Conservation (phyloP, 768 basidiomycete genomes). For the Tephrocybe sp. region DNA sequence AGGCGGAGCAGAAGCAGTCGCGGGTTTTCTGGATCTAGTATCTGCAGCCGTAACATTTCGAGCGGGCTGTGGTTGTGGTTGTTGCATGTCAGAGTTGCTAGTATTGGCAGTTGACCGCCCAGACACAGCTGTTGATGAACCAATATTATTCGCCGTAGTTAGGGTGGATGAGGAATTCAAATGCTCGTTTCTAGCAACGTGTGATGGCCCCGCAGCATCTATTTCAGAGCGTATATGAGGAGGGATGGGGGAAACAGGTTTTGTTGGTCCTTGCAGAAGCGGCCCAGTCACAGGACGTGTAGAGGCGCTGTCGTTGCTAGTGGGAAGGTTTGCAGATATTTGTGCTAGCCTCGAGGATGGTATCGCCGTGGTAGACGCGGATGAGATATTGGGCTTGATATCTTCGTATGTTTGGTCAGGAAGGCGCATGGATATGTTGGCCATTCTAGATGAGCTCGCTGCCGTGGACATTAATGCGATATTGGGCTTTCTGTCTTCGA, state of each 20-base stretch:
- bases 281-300: slow-evolving; percentile 13
- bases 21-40: background rate
- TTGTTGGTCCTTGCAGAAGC: slow-evolving; percentile 19
- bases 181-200: slow-evolving; percentile 7
- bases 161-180: slow-evolving; percentile 5
- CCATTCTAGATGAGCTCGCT: slow-evolving; percentile 14
- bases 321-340: slow-evolving; percentile 1
- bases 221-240: slow-evolving; percentile 33
- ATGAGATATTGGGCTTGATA: slow-evolving; percentile 1
- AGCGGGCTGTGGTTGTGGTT: background rate
- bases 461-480: background rate
- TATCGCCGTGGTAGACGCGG: slow-evolving; percentile 1
- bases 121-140: background rate
- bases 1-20: slow-evolving; percentile 9
- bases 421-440: background rate
- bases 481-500: slow-evolving; percentile 38
- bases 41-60: background rate
- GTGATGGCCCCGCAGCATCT: slow-evolving; percentile 13
- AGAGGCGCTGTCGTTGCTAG: slow-evolving; percentile 1
- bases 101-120: background rate
- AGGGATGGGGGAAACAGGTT: slow-evolving; percentile 34
- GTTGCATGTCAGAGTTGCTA: background rate
- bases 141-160: background rate
- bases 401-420: background rate
- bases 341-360: slow-evolving; percentile 14